These are phyloP conservation scores for Gentiana dahurica DNA, from an alignment of 257 asterid species.

Conservation along the genomic window DNA sequence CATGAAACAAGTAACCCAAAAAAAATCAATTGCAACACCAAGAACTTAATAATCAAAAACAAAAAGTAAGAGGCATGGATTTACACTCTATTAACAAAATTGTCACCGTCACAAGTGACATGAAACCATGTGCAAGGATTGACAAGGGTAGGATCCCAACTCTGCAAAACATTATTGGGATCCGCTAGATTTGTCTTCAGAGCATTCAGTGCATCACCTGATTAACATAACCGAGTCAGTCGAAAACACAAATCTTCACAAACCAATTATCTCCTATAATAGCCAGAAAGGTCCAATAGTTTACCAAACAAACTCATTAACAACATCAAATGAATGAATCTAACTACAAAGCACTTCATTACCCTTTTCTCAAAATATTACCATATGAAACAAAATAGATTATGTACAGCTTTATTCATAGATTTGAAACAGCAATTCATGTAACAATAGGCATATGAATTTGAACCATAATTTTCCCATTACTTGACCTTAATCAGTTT, in stretches of 20 bases:
- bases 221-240: conserved; percentile 10
- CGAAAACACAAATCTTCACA: not conserved
- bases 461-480: too few relatives aligned
- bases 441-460: too few relatives aligned
- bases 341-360: too few relatives aligned
- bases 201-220: conserved; percentile 93
- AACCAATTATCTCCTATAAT: not conserved
- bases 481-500: not conserved
- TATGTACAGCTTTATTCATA: not conserved
- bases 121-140: conserved; percentile 98
- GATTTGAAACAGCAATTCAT: too few relatives aligned
- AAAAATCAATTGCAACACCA: not conserved
- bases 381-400: too few relatives aligned
- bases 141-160: conserved; percentile 93
- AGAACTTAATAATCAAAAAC: conserved; percentile 3
- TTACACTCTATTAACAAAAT: conserved; percentile 84
- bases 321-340: too few relatives aligned
- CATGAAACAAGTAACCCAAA: conserved; percentile 9
- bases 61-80: conserved; percentile 10
- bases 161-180: conserved; percentile 83
- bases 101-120: conserved; percentile 72
- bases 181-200: conserved; percentile 62
- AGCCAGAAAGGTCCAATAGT: not conserved
- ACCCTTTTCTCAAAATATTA: too few relatives aligned
- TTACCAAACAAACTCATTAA: too few relatives aligned